phyloP scores from a whole-genome alignment of 1,284 basidiomycete genomes.

The Sanghuangporus weigelae region DNA sequence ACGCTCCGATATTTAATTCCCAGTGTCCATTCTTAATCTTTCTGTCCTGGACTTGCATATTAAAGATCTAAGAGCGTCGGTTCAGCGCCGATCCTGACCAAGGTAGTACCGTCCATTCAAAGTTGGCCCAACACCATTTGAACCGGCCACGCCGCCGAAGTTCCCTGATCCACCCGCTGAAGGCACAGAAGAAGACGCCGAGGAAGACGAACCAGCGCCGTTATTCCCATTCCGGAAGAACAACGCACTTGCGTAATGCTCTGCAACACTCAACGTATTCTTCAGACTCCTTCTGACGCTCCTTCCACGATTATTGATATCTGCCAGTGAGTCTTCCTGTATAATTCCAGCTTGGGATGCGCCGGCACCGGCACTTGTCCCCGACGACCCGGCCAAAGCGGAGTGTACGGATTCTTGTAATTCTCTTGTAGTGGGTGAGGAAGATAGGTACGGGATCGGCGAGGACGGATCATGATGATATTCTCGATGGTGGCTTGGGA shows the following conservation, averaged over 20 bases:
- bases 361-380: not conserved
- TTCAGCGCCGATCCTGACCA: no score
- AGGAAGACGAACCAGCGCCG: not conserved
- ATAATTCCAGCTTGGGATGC: slow-evolving; percentile 22
- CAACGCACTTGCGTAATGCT: slow-evolving; percentile 59
- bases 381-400: slow-evolving; percentile 28
- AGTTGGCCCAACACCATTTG: not conserved
- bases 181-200: not conserved
- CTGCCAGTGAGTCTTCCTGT: slow-evolving; percentile 23
- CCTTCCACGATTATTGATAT: slow-evolving; percentile 40
- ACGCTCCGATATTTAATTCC: no score
- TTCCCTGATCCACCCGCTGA: not conserved
- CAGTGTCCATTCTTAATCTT: no score
- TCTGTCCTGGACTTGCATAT: no score
- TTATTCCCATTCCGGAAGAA: slow-evolving; percentile 42
- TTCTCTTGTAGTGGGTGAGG: slow-evolving; percentile 31
- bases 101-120: not conserved
- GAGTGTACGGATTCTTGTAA: slow-evolving; percentile 40
- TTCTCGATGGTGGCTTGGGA: slow-evolving; percentile 22
- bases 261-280: slow-evolving; percentile 60
- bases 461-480: slow-evolving; percentile 14
- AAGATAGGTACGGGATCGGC: slow-evolving; percentile 22
- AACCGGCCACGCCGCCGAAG: not conserved
- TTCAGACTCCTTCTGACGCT: slow-evolving; percentile 59
- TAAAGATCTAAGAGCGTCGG: no score